phyloP scores from a whole-genome alignment of 164 flowering plant genomes.

The Vitis amurensis region DNA sequence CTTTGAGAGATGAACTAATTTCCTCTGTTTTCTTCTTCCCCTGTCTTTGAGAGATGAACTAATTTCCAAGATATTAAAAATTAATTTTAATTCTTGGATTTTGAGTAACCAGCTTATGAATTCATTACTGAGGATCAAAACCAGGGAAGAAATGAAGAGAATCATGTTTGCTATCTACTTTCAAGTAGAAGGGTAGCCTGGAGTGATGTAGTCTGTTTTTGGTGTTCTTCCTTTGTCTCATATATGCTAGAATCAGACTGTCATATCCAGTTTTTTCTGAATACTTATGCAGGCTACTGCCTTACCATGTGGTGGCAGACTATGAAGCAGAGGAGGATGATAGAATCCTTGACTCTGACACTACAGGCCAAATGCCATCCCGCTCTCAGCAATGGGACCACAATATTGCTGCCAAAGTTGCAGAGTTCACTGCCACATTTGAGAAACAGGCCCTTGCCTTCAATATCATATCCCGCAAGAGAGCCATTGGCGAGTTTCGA shows the following conservation, averaged over 20 bases:
- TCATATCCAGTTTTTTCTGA: conserved; percentile 1
- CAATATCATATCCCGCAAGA: conserved; percentile 84
- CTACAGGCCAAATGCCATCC: conserved; percentile 85
- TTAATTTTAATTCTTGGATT: too few species aligned
- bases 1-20: too few species aligned
- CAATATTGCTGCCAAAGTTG: conserved; percentile 80
- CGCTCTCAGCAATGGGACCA: conserved; percentile 98
- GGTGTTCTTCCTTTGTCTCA: neutral
- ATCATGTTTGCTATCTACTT: too few species aligned
- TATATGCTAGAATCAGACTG: neutral
- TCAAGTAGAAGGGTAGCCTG: too few species aligned
- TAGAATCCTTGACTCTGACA: conserved; percentile 89
- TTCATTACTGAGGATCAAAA: too few species aligned
- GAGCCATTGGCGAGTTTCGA: conserved; percentile 79
- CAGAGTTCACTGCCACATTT: conserved; percentile 84
- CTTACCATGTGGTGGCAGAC: conserved; percentile 98
- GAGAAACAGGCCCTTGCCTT: conserved; percentile 95
- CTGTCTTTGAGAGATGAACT: too few species aligned
- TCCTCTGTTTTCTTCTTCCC: too few species aligned
- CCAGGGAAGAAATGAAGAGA: too few species aligned
- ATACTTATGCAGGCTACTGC: conserved; percentile 63
- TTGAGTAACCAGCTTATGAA: too few species aligned
- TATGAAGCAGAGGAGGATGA: conserved; percentile 99
- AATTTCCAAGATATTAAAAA: too few species aligned
- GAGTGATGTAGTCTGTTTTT: neutral